These are phyloP conservation scores for Chenopodium formosanum DNA, from an alignment of 148 eudicot genomes.

Conservation along the genomic window DNA sequence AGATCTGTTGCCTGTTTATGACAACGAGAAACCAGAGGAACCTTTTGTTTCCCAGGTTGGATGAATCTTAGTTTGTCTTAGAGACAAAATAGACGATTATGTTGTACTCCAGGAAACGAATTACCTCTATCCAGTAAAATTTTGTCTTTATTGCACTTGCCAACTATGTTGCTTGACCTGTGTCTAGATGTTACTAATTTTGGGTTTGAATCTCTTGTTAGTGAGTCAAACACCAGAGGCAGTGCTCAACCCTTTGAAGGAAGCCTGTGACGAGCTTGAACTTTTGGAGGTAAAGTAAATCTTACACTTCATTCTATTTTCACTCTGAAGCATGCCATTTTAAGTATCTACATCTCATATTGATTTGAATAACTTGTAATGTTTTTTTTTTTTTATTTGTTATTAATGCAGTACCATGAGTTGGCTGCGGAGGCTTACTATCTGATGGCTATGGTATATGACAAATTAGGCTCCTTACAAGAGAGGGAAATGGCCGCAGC, in stretches of 20 bases:
- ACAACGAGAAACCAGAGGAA: background rate
- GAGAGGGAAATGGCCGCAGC: conserved; percentile 74
- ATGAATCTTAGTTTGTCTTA: background rate
- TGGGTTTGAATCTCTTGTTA: conserved; percentile 25
- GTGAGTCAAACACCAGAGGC: conserved; percentile 62
- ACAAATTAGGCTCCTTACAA: conserved; percentile 56
- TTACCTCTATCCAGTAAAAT: background rate
- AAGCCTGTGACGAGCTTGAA: conserved; percentile 81
- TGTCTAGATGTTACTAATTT: conserved; percentile 15
- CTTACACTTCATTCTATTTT: background rate
- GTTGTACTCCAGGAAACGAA: background rate
- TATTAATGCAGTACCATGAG: conserved; percentile 69
- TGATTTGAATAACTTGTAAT: background rate
- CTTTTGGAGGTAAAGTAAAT: conserved; percentile 68
- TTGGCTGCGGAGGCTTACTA: conserved; percentile 88
- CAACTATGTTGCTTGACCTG: background rate
- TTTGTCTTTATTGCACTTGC: background rate
- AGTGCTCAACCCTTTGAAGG: conserved; percentile 64
- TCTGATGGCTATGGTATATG: conserved; percentile 69
- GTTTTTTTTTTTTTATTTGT: background rate
- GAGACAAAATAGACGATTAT: background rate
- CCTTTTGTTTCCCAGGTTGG: background rate
- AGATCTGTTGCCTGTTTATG: background rate
- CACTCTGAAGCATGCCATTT: background rate
- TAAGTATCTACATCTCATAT: background rate